These are phyloP conservation scores for Fomes fomentarius DNA, from an alignment of 1,284 basidiomycete species.

Conservation along the genomic window DNA sequence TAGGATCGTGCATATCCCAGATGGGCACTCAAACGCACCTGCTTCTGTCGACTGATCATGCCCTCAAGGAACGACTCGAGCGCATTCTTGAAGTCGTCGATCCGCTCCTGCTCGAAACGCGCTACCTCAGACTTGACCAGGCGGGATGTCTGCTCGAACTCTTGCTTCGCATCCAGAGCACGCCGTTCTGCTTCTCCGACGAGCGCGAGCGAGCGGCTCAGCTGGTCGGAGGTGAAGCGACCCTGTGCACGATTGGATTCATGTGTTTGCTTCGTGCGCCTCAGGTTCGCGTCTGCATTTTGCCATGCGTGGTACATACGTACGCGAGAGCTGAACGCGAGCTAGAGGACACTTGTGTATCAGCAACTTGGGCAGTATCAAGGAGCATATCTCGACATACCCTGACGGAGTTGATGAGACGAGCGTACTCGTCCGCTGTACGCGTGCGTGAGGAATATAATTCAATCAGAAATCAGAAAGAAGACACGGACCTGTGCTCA, in stretches of 20 bases:
- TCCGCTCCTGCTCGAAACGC: constrained; percentile 92
- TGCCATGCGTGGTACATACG: constrained; percentile 85
- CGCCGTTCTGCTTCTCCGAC: constrained; percentile 88
- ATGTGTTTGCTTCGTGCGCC: constrained; percentile 73
- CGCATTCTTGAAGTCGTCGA: constrained; percentile 85
- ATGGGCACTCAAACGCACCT: constrained; percentile 48
- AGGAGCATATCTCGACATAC: constrained; percentile 57
- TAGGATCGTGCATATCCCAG: too few relatives aligned
- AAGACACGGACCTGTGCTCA: constrained; percentile 66
- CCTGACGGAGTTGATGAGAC: constrained; percentile 88
- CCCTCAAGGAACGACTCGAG: constrained; percentile 81
- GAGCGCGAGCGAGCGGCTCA: constrained; percentile 71
- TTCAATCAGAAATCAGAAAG: background rate
- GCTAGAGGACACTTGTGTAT: constrained; percentile 40
- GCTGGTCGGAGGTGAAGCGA: constrained; percentile 64
- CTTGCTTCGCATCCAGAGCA: constrained; percentile 78
- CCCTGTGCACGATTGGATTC: constrained; percentile 83
- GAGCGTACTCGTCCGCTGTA: constrained; percentile 87
- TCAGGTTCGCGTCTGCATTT: constrained; percentile 74
- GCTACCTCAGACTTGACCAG: constrained; percentile 90
- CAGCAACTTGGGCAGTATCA: background rate
- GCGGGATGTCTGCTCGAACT: constrained; percentile 88
- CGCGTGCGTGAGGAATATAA: background rate
- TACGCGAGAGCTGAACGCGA: constrained; percentile 86
- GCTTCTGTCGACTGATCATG: constrained; percentile 82